Conservation (phyloP, 2,329 filamentous ascomycete species). For the Fonsecaea multimorphosa region DNA sequence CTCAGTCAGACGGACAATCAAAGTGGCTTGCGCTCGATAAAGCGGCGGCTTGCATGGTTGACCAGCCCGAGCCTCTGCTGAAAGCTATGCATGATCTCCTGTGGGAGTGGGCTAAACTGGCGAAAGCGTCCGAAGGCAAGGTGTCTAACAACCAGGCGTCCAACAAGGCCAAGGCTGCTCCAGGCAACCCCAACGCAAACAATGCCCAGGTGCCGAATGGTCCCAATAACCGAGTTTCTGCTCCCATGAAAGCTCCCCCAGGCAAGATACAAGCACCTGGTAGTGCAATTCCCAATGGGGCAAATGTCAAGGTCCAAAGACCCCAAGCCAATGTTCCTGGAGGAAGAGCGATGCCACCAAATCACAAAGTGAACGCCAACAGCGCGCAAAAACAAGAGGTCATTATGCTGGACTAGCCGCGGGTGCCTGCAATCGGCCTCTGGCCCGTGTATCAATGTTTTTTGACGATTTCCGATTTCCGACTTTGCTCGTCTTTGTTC, state of each 20-base stretch:
- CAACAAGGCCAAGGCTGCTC: constrained; percentile 13
- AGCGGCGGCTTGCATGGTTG: constrained; percentile 33
- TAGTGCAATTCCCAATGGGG: constrained; percentile 8
- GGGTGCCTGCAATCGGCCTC: neutral
- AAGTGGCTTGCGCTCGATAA: constrained; percentile 37
- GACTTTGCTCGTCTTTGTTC: constrained; percentile 8
- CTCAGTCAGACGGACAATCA: constrained; percentile 18
- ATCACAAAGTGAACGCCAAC: constrained; percentile 20
- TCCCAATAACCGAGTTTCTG: neutral
- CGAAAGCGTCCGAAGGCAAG: constrained; percentile 14
- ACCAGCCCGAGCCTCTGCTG: constrained; percentile 34
- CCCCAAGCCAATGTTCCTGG: constrained; percentile 1
- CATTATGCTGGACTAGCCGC: constrained; percentile 29
- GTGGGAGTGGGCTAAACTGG: constrained; percentile 32
- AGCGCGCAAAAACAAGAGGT: constrained; percentile 24
- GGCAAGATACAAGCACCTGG: constrained; percentile 7
- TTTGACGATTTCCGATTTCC: constrained; percentile 9
- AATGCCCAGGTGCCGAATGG: constrained; percentile 13
- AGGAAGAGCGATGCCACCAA: constrained; percentile 7
- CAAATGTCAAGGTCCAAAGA: constrained; percentile 11
- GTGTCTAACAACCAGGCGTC: neutral
- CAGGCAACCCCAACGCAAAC: constrained; percentile 1
- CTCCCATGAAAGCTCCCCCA: constrained; percentile 13
- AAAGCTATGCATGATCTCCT: constrained; percentile 36
- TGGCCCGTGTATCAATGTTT: constrained; percentile 14